Conservation (phyloP, 345 rosid genomes). For the Lagerstroemia speciosa region DNA sequence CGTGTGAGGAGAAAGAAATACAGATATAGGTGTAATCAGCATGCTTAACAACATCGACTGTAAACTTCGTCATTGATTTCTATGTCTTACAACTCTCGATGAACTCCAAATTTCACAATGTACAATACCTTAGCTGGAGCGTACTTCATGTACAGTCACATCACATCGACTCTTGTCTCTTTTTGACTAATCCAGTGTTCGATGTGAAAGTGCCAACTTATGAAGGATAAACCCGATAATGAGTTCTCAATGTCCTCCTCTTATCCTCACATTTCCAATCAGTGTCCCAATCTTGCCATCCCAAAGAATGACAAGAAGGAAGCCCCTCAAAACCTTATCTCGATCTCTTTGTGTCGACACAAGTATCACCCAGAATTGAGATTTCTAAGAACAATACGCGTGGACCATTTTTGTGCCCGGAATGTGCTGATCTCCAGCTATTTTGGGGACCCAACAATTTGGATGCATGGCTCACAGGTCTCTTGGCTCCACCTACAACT, state of each 20-base stretch:
- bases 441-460: background rate
- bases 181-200: background rate
- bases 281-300: conserved; percentile 30
- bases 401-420: background rate
- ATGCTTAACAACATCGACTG: too few species aligned
- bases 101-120: too few species aligned
- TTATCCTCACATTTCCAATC: conserved; percentile 20
- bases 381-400: background rate
- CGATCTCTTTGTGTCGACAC: background rate
- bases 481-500: background rate
- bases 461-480: background rate
- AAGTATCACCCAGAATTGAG: conserved; percentile 7
- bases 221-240: background rate
- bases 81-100: too few species aligned
- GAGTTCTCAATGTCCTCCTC: background rate
- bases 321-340: conserved; percentile 33
- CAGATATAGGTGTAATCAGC: too few species aligned
- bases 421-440: conserved; percentile 1
- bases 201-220: background rate
- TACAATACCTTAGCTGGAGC: background rate
- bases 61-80: background rate
- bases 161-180: background rate
- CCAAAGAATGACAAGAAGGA: conserved; percentile 30
- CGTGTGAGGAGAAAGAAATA: too few species aligned
- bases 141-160: background rate